Conservation (phyloP, 495 filamentous ascomycete species). For the Penicillium cinerascens region DNA sequence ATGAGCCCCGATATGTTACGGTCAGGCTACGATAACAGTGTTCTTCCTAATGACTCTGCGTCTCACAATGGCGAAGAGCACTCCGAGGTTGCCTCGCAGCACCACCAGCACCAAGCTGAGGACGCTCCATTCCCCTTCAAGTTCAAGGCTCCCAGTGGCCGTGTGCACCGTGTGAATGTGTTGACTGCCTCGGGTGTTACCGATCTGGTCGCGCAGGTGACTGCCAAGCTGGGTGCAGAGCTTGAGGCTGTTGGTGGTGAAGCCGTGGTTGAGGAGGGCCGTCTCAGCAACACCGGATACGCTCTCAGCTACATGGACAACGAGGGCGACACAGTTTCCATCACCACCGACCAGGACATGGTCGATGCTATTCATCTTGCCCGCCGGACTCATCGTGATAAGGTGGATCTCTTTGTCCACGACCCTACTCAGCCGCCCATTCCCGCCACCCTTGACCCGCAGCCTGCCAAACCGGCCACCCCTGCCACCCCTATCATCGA, state of each 20-base stretch:
- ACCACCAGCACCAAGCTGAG: slow-evolving; percentile 51
- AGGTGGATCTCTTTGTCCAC: slow-evolving; percentile 96
- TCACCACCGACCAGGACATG: slow-evolving; percentile 93
- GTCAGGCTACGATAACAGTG: slow-evolving; percentile 66
- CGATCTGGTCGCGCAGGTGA: slow-evolving; percentile 75
- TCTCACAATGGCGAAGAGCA: slow-evolving; percentile 88
- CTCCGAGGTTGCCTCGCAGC: slow-evolving; percentile 53
- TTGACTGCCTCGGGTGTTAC: slow-evolving; percentile 73
- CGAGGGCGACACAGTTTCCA: slow-evolving; percentile 95
- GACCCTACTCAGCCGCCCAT: slow-evolving; percentile 84
- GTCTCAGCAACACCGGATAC: slow-evolving; percentile 75
- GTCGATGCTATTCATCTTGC: slow-evolving; percentile 85
- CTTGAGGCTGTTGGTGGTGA: slow-evolving; percentile 80
- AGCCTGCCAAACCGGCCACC: slow-evolving; percentile 55
- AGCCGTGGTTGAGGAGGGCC: slow-evolving; percentile 69
- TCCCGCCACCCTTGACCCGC: slow-evolving; percentile 62
- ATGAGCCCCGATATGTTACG: slow-evolving; percentile 75
- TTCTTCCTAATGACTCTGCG: slow-evolving; percentile 89
- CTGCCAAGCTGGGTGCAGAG: slow-evolving; percentile 84
- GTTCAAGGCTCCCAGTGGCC: slow-evolving; percentile 96
- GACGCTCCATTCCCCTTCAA: slow-evolving; percentile 93
- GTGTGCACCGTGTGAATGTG: slow-evolving; percentile 89
- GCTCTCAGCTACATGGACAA: slow-evolving; percentile 96
- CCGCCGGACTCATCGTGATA: slow-evolving; percentile 71
- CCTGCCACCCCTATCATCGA: slow-evolving; percentile 56